phyloP scores from a whole-genome alignment of 148 eudicot genomes.

The Suaeda aralocaspica region DNA sequence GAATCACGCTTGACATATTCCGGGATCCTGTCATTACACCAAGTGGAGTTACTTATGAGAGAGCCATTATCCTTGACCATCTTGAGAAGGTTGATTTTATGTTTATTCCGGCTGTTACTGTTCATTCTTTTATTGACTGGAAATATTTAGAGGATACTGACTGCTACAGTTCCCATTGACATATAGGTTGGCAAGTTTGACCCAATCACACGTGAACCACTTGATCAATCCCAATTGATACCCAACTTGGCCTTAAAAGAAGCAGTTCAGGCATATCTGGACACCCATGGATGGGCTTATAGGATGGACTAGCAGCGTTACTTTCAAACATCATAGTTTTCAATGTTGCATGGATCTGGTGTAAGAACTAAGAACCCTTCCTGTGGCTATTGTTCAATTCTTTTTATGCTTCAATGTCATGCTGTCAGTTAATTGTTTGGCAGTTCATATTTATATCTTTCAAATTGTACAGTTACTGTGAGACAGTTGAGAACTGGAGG shows the following conservation, averaged over 20 bases:
- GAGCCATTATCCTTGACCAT: conserved; percentile 78
- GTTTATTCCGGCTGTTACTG: not conserved
- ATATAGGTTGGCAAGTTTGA: conserved; percentile 77
- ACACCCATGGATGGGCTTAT: conserved; percentile 84
- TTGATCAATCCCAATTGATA: conserved; percentile 45
- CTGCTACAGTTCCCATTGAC: not conserved
- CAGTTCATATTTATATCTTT: not conserved
- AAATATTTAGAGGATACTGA: conserved; percentile 5
- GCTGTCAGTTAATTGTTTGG: conserved; percentile 3
- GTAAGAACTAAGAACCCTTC: not conserved
- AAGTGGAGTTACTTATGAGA: conserved; percentile 83
- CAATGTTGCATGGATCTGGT: conserved; percentile 11
- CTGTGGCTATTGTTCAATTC: conserved; percentile 2
- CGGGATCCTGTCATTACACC: conserved; percentile 97
- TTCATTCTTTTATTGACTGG: not conserved
- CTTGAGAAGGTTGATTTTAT: conserved; percentile 52
- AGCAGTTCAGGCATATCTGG: conserved; percentile 68
- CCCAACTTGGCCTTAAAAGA: conserved; percentile 86
- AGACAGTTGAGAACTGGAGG: conserved; percentile 11
- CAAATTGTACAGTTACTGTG: conserved; percentile 23
- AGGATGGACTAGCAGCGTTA: conserved; percentile 29
- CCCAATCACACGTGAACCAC: conserved; percentile 68
- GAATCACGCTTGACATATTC: conserved; percentile 75
- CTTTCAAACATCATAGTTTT: not conserved
- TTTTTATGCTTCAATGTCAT: conserved; percentile 10